Evolutionary conservation across 495 filamentous ascomycete species (phyloP).

Genomic region (Jackrogersella multiformis): DNA sequence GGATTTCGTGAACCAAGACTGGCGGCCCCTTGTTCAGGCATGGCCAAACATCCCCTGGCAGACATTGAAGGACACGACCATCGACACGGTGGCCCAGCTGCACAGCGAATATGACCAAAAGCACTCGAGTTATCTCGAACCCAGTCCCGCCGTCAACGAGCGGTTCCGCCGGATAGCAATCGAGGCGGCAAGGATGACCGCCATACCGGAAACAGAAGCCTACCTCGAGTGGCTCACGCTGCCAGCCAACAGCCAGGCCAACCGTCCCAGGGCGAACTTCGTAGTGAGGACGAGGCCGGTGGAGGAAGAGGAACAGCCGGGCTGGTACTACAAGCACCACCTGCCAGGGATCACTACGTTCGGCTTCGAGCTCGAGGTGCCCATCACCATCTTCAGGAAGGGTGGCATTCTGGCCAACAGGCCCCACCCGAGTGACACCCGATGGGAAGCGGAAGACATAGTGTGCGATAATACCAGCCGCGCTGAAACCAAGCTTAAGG

Average conservation of each 20-base stretch:
- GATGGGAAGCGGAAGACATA: conserved; percentile 1
- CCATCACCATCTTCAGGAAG: conserved; percentile 7
- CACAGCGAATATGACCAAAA: background rate
- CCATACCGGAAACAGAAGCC: too few species aligned
- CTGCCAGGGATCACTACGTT: background rate
- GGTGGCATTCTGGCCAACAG: background rate
- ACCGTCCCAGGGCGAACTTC: too few species aligned
- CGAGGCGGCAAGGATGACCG: too few species aligned
- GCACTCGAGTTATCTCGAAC: background rate
- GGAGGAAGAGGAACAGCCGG: background rate
- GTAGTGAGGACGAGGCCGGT: too few species aligned
- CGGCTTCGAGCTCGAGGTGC: conserved; percentile 31
- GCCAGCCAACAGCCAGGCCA: too few species aligned
- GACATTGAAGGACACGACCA: background rate
- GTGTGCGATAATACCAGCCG: background rate
- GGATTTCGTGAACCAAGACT: background rate
- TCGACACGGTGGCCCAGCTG: background rate
- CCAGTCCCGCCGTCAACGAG: background rate
- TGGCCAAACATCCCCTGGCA: background rate
- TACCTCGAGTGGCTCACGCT: too few species aligned
- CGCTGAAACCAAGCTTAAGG: background rate
- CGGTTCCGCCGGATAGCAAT: background rate
- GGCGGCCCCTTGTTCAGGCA: background rate
- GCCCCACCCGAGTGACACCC: conserved; percentile 5
- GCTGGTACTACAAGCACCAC: background rate